Base-by-base conservation (phyloP, 2,329 filamentous ascomycete species). In the Pseudocercospora eumusae region DNA sequence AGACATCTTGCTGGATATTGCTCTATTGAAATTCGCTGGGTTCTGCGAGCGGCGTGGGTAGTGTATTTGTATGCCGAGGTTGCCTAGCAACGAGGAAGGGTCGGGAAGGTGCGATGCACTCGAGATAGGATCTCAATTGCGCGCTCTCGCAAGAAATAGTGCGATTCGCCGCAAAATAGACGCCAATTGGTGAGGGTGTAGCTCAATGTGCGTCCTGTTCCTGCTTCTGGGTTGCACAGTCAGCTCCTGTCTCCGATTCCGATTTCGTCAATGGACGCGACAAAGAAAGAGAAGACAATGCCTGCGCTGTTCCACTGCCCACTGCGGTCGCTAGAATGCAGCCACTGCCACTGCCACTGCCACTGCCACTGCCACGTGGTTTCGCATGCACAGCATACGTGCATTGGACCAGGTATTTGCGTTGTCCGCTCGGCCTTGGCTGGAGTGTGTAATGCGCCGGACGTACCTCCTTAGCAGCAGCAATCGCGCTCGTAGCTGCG, bases 181-280 rank as follows among this genome's bases (percentile, higher is more conserved):
- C 33, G 45, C 15, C 33, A 31, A 20, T 57, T 13, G 33, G 54
- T 45, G 45, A 54, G 27, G 15, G 55, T 52, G 42, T 33, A 36
- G 4, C n/a, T 27, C 4, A 6, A 28, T 53, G 59, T 36, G 50
- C 44, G 56, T 52, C 45, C 54, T 56, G 61, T 60, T 60, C 59
- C 61, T 67, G 63, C 65, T 65, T 60, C 61, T 33, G 60, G 33
- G 64, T 66, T 21, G 55, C 58, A 67, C 63, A 62, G 57, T 65
- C 63, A 65, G 63, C 54, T 36, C 54, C 42, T 47, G 53, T 60
- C 47, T 59, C 61, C 56, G 56, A 61, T 53, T 59, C 61, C 56
- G 56, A 61, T 60, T 60, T 25, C 57, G 61, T 66, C 64, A 60
- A 61, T 57, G 59, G 55, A 44, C 36, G 23, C 36, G 47, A 27